Conservation (phyloP, 768 basidiomycete genomes). For the Hypsizygus marmoreus region DNA sequence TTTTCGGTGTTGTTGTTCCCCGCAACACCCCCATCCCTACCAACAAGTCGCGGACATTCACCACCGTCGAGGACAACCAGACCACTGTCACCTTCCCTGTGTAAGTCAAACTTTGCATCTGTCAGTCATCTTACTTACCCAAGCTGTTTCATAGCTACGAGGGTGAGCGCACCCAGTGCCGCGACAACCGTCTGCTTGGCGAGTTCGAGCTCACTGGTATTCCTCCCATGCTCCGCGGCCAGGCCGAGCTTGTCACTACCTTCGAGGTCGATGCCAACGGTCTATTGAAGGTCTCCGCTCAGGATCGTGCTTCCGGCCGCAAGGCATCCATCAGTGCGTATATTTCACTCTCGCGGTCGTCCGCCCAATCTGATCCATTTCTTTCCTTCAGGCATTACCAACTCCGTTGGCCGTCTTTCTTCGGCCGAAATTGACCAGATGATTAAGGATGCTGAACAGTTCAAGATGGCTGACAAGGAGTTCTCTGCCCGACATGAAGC, state of each 20-base stretch:
- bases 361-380: conserved; percentile 11
- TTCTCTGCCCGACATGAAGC: conserved; percentile 98
- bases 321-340: conserved; percentile 94
- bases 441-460: conserved; percentile 99
- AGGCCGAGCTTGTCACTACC: conserved; percentile 98
- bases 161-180: conserved; percentile 99
- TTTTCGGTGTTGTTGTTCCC: conserved; percentile 99
- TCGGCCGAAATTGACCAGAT: conserved; percentile 98
- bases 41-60: conserved; percentile 98
- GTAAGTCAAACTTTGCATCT: conserved; percentile 39
- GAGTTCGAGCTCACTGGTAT: conserved; percentile 99
- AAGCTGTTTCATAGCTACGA: conserved; percentile 65
- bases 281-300: conserved; percentile 97
- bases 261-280: conserved; percentile 99
- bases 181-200: conserved; percentile 97
- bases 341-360: background rate
- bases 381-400: conserved; percentile 82
- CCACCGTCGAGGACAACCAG: conserved; percentile 99
- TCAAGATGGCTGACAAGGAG: conserved; percentile 95
- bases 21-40: conserved; percentile 99
- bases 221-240: conserved; percentile 98
- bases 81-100: conserved; percentile 99
- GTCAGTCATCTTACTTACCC: background rate
- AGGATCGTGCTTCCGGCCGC: conserved; percentile 98
- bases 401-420: conserved; percentile 98